Evolutionary conservation across 768 basidiomycete species (phyloP).

Genomic region (Roridomyces roridus): DNA sequence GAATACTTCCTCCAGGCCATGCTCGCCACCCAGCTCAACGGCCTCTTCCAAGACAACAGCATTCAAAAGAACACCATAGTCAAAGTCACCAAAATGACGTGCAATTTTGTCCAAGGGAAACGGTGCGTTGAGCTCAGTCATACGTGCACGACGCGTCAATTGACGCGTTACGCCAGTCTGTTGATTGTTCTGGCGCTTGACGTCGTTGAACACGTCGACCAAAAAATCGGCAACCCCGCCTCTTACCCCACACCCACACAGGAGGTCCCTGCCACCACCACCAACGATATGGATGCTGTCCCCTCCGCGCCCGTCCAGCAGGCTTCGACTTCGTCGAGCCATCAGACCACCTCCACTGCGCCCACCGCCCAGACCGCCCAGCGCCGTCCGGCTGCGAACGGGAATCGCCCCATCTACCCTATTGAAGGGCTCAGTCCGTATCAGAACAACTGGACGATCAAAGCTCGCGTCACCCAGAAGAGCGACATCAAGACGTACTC

Average conservation of each 20-base stretch:
- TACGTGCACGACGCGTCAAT: slow-evolving; percentile 3
- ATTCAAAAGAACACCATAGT: slow-evolving; percentile 74
- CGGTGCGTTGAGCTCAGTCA: slow-evolving; percentile 56
- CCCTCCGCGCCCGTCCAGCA: slow-evolving; percentile 26
- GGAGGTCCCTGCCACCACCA: slow-evolving; percentile 3
- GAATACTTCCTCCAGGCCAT: slow-evolving; percentile 88
- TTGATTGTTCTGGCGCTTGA: slow-evolving; percentile 79
- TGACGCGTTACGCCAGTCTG: slow-evolving; percentile 52
- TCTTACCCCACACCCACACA: slow-evolving; percentile 36
- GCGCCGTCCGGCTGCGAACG: slow-evolving; percentile 28
- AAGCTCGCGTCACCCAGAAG: slow-evolving; percentile 90
- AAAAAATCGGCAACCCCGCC: slow-evolving; percentile 77
- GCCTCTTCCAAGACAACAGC: slow-evolving; percentile 65
- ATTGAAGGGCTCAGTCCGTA: slow-evolving; percentile 96
- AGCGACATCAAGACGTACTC: slow-evolving; percentile 90
- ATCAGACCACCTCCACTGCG: slow-evolving; percentile 16
- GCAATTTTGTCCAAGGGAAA: slow-evolving; percentile 84
- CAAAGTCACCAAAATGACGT: slow-evolving; percentile 75
- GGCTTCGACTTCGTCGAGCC: background rate
- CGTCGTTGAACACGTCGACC: slow-evolving; percentile 54
- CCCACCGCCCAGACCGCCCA: slow-evolving; percentile 25
- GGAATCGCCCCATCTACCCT: slow-evolving; percentile 60
- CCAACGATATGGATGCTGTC: slow-evolving; percentile 19
- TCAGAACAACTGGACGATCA: slow-evolving; percentile 99
- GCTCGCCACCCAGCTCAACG: slow-evolving; percentile 92